These are phyloP conservation scores for Fistulina hepatica DNA, from an alignment of 1,284 basidiomycete species.

Conservation along the genomic window DNA sequence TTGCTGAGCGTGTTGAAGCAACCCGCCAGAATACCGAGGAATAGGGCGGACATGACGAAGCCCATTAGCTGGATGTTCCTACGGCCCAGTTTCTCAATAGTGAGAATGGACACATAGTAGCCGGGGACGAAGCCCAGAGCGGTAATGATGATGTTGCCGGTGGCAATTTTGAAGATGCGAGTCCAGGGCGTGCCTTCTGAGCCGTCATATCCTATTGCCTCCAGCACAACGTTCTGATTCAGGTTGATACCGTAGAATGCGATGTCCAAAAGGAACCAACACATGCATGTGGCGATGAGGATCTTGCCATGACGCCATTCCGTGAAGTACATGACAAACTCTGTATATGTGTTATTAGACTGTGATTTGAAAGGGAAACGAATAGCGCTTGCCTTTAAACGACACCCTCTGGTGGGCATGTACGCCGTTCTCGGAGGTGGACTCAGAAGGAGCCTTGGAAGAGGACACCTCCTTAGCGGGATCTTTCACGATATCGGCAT, in stretches of 20 bases:
- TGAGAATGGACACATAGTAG: conserved; percentile 60
- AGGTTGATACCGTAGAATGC: conserved; percentile 80
- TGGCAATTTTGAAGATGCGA: conserved; percentile 40
- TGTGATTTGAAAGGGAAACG: too few species aligned
- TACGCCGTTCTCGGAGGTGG: too few species aligned
- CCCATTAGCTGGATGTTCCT: conserved; percentile 74
- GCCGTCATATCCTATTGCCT: conserved; percentile 47
- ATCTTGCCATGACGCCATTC: conserved; percentile 32
- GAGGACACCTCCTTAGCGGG: too few species aligned
- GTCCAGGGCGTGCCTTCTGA: conserved; percentile 31
- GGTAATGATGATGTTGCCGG: conserved; percentile 62
- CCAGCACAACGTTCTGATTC: conserved; percentile 60
- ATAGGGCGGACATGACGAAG: conserved; percentile 59
- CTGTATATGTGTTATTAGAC: too few species aligned
- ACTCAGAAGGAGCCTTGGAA: too few species aligned
- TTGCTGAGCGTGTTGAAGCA: neutral
- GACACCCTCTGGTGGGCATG: too few species aligned
- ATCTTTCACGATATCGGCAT: conserved; percentile 51
- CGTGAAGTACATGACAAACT: conserved; percentile 31
- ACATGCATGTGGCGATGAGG: conserved; percentile 29
- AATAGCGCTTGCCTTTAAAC: too few species aligned
- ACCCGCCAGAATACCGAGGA: conserved; percentile 45
- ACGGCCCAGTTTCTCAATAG: conserved; percentile 65
- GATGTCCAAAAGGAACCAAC: conserved; percentile 37
- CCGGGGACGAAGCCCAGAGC: conserved; percentile 66